phyloP scores from a whole-genome alignment of 257 asterid species.

The Solanum piurae region DNA sequence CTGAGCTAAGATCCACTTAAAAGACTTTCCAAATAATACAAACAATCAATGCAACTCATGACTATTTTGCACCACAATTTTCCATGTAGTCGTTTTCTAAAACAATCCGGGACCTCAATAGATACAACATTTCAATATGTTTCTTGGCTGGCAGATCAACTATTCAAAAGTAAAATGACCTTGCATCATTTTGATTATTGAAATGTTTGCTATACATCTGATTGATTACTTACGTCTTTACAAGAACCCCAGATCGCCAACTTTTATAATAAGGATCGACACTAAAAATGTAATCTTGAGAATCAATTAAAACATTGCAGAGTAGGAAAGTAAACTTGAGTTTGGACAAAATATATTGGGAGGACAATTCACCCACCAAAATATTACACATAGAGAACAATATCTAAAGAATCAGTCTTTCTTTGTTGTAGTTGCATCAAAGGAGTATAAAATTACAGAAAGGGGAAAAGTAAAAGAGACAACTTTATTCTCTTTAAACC shows the following conservation, averaged over 20 bases:
- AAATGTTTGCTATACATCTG: neutral
- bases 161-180: neutral
- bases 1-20: neutral
- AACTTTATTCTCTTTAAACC: slow-evolving; percentile 51
- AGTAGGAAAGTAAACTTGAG: neutral
- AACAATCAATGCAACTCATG: neutral
- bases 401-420: slow-evolving; percentile 32
- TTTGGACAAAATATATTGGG: slow-evolving; percentile 11
- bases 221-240: neutral
- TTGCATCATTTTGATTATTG: neutral
- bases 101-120: neutral
- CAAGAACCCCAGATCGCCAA: neutral
- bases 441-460: slow-evolving; percentile 22
- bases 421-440: slow-evolving; percentile 21
- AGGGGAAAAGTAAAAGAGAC: slow-evolving; percentile 61
- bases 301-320: neutral
- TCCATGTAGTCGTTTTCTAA: neutral
- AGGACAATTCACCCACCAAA: slow-evolving; percentile 5
- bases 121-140: neutral
- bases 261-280: neutral
- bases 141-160: neutral
- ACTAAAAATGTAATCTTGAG: neutral
- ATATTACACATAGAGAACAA: slow-evolving; percentile 4
- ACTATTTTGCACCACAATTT: neutral
- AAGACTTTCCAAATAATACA: neutral